Percentiles rank a stretch among this genome's conserved stretches.
phyloP scores from a whole-genome alignment of 768 basidiomycete genomes.

The Leccinellum luteum region DNA sequence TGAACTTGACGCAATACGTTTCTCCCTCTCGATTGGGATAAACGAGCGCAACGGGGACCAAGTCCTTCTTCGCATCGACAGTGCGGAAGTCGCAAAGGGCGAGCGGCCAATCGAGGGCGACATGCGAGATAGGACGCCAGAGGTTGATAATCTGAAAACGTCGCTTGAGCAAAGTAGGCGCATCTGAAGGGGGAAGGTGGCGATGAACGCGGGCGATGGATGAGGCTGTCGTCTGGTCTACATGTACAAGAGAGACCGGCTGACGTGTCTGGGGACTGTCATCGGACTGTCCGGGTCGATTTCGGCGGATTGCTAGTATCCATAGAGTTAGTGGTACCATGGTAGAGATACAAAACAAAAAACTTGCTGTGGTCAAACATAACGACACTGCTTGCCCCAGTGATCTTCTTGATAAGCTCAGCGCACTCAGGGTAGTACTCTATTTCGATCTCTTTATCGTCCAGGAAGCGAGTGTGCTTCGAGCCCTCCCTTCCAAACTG shows the following conservation, averaged over 20 bases:
- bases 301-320: constrained; percentile 41
- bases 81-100: background rate
- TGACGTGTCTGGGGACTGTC: constrained; percentile 42
- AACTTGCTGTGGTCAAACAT: constrained; percentile 43
- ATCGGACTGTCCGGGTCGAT: constrained; percentile 34
- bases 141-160: constrained; percentile 55
- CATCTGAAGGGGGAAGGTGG: constrained; percentile 43
- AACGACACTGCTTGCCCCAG: constrained; percentile 38
- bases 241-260: constrained; percentile 42
- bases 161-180: constrained; percentile 35
- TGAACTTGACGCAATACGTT: constrained; percentile 37
- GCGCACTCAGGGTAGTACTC: constrained; percentile 41
- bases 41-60: background rate
- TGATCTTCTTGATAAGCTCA: constrained; percentile 37
- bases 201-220: constrained; percentile 40
- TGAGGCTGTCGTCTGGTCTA: constrained; percentile 43
- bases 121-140: constrained; percentile 49
- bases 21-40: constrained; percentile 38
- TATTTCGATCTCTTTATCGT: constrained; percentile 34
- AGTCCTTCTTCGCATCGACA: background rate
- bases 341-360: background rate
- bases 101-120: background rate
- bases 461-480: constrained; percentile 31
- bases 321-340: background rate
- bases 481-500: constrained; percentile 28